Conservation (phyloP, 176 grass and related monocot genomes). For the Carex parvula region DNA sequence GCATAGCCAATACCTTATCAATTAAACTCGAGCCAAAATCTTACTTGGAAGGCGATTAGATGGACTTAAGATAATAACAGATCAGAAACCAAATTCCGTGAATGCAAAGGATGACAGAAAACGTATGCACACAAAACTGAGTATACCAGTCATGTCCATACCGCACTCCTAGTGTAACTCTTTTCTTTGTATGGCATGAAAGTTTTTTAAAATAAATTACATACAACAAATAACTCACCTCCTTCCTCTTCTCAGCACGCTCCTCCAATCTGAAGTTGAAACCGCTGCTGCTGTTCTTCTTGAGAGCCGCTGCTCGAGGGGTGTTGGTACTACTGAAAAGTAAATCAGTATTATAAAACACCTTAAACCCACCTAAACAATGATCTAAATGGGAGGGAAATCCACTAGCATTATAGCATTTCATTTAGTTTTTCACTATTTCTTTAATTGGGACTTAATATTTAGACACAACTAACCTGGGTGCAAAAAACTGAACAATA, state of each 20-base stretch:
- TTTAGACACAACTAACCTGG: background rate
- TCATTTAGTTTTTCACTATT: background rate
- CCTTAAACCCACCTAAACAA: background rate
- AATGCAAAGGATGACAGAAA: background rate
- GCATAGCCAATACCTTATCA: background rate
- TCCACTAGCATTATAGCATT: constrained; percentile 21
- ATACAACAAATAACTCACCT: constrained; percentile 36
- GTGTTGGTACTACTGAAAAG: constrained; percentile 55
- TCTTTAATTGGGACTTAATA: background rate
- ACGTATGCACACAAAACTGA: background rate
- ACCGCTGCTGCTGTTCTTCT: constrained; percentile 43
- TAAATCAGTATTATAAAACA: constrained; percentile 14
- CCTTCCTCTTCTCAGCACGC: constrained; percentile 94
- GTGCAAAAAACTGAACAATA: background rate
- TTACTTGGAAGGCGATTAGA: background rate
- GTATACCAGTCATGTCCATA: background rate
- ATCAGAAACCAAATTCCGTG: background rate
- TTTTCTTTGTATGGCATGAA: constrained; percentile 6
- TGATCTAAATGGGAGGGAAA: constrained; percentile 16
- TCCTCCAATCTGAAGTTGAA: constrained; percentile 85
- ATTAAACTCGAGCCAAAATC: background rate
- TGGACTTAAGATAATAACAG: background rate
- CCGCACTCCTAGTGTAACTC: background rate
- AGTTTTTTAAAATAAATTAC: background rate
- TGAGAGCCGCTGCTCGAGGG: constrained; percentile 28